A percentile compares a stretch with the other conserved stretches of the same genome.
Evolutionary conservation across 2,329 filamentous ascomycete genomes (phyloP).

Genomic region (Nectriaceae sp.): DNA sequence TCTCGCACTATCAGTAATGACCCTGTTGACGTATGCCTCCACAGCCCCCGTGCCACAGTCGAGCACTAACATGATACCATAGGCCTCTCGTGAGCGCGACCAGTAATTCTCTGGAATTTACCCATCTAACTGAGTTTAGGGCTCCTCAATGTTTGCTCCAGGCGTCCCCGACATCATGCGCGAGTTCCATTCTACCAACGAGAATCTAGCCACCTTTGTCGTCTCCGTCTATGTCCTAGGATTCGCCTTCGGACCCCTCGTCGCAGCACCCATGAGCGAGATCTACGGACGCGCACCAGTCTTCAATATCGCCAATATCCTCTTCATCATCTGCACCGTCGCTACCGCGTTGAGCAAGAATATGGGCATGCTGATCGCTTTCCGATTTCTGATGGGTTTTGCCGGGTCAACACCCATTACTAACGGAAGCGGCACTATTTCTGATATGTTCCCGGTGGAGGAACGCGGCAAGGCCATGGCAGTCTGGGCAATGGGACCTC

Average conservation of each 20-base stretch:
- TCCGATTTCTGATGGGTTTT: slow-evolving; percentile 62
- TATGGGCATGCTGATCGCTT: slow-evolving; percentile 62
- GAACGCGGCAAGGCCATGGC: slow-evolving; percentile 65
- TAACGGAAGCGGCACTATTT: slow-evolving; percentile 66
- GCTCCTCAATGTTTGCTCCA: slow-evolving; percentile 34
- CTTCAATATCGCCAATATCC: slow-evolving; percentile 43
- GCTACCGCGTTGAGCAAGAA: slow-evolving; percentile 55
- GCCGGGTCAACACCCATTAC: slow-evolving; percentile 65
- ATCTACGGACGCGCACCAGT: slow-evolving; percentile 55
- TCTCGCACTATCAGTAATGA: slow-evolving; percentile 33
- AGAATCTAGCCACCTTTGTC: slow-evolving; percentile 44
- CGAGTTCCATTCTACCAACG: slow-evolving; percentile 41
- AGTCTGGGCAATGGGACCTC: slow-evolving; percentile 63
- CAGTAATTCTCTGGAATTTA: not conserved
- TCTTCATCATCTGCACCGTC: slow-evolving; percentile 55
- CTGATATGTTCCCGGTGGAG: slow-evolving; percentile 62
- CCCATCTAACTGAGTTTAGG: slow-evolving; percentile 13
- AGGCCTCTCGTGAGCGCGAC: slow-evolving; percentile 23
- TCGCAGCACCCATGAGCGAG: slow-evolving; percentile 66
- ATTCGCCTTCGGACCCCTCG: slow-evolving; percentile 59
- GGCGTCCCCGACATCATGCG: slow-evolving; percentile 48
- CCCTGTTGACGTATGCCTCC: slow-evolving; percentile 22
- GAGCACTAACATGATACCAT: slow-evolving; percentile 6
- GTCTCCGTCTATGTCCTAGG: slow-evolving; percentile 50
- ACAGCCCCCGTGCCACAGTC: not conserved